Conservation (phyloP, 805 yeast species). For the Lipomyces yamanashiensis region DNA sequence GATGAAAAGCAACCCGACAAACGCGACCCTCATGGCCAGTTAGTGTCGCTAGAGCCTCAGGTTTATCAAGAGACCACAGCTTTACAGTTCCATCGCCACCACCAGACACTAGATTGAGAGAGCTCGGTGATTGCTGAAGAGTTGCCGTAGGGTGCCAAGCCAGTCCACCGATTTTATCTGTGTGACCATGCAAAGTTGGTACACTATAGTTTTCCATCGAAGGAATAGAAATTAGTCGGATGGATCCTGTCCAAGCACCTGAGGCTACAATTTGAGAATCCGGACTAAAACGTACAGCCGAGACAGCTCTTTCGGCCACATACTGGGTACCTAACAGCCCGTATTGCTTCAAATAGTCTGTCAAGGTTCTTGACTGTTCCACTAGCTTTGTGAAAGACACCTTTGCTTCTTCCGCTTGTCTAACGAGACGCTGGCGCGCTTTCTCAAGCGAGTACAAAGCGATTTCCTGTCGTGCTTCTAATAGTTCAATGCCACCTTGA, state of each 20-base stretch:
- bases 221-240: slow-evolving; percentile 54
- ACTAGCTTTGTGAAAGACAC: slow-evolving; percentile 53
- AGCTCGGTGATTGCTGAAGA: slow-evolving; percentile 28
- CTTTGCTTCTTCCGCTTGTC: slow-evolving; percentile 35
- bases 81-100: slow-evolving; percentile 54
- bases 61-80: slow-evolving; percentile 45
- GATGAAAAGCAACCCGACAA: slow-evolving; percentile 67
- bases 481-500: slow-evolving; percentile 66
- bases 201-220: slow-evolving; percentile 46
- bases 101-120: slow-evolving; percentile 48
- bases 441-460: slow-evolving; percentile 56
- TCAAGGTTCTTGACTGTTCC: slow-evolving; percentile 53
- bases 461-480: slow-evolving; percentile 57
- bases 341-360: slow-evolving; percentile 45
- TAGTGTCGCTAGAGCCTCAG: slow-evolving; percentile 39
- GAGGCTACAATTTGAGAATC: slow-evolving; percentile 54
- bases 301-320: slow-evolving; percentile 70
- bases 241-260: slow-evolving; percentile 85
- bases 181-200: slow-evolving; percentile 51
- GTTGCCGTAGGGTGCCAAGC: slow-evolving; percentile 59
- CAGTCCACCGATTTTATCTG: slow-evolving; percentile 71
- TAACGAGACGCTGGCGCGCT: slow-evolving; percentile 22
- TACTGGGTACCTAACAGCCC: slow-evolving; percentile 71
- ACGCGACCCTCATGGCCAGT: slow-evolving; percentile 63
- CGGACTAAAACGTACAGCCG: slow-evolving; percentile 57